Conservation (phyloP, 352 stramenopile genomes). For the Phytophthora pini region DNA sequence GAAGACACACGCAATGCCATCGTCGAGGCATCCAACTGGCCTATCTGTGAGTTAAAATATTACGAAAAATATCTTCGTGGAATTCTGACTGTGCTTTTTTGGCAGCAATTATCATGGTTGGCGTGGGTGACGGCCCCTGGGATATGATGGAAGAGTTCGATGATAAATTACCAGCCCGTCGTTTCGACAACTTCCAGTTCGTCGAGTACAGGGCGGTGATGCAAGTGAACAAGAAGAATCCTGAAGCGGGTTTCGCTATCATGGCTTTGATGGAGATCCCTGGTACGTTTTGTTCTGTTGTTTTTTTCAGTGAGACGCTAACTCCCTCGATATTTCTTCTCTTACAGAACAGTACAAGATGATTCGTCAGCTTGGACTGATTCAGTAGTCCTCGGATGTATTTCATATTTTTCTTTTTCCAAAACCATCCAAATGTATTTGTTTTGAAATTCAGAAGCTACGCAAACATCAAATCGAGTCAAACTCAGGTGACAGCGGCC, state of each 20-base stretch:
- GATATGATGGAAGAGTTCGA: slow-evolving; percentile 83
- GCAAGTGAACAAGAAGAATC: slow-evolving; percentile 73
- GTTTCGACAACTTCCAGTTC: slow-evolving; percentile 85
- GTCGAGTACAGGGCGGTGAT: slow-evolving; percentile 75
- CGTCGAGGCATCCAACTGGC: slow-evolving; percentile 69
- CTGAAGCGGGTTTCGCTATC: slow-evolving; percentile 73
- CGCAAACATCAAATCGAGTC: slow-evolving; percentile 6
- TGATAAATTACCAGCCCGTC: slow-evolving; percentile 59
- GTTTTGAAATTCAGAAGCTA: slow-evolving; percentile 11
- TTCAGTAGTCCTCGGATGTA: slow-evolving; percentile 28
- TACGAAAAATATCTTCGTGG: background rate
- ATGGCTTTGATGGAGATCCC: slow-evolving; percentile 80
- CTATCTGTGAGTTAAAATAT: slow-evolving; percentile 55
- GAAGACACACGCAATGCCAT: slow-evolving; percentile 65
- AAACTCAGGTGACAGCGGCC: slow-evolving; percentile 5
- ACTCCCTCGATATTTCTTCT: background rate
- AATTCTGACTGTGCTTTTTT: background rate
- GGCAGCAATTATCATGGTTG: slow-evolving; percentile 58
- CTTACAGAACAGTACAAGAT: slow-evolving; percentile 65
- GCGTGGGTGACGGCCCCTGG: slow-evolving; percentile 81
- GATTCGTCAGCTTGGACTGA: slow-evolving; percentile 53
- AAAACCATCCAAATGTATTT: slow-evolving; percentile 4
- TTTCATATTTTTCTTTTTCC: slow-evolving; percentile 1
- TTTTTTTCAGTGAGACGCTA: background rate
- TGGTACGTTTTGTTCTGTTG: slow-evolving; percentile 42